Conservation (phyloP, 148 eudicot species). For the Heliamphora exappendiculata region DNA sequence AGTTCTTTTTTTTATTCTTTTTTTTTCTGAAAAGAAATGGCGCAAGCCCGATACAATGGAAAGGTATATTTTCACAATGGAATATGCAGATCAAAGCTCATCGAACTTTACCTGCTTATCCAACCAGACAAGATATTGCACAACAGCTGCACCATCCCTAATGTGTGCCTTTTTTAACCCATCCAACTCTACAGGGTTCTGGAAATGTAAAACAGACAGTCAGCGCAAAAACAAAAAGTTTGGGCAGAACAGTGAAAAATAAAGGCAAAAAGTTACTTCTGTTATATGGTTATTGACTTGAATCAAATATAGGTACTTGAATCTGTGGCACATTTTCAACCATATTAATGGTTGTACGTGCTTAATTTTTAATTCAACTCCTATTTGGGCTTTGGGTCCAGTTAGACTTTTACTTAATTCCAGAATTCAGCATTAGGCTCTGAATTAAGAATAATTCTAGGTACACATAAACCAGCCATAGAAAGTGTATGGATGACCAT, state of each 20-base stretch:
- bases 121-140: constrained; percentile 93
- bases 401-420: neutral
- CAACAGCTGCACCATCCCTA: constrained; percentile 97
- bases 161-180: constrained; percentile 78
- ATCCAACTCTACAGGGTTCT: constrained; percentile 90
- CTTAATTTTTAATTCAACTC: neutral
- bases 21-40: neutral
- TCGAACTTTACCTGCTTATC: constrained; percentile 68
- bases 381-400: neutral
- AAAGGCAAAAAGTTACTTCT: neutral
- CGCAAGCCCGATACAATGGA: neutral
- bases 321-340: neutral
- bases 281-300: neutral
- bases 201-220: constrained; percentile 9
- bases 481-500: no score
- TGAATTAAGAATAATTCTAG: no score
- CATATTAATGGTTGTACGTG: neutral
- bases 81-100: constrained; percentile 3
- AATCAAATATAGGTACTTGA: neutral
- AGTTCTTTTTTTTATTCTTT: neutral
- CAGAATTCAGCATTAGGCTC: neutral
- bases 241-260: neutral
- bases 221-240: neutral
- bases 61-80: neutral
- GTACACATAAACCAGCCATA: no score